phyloP scores from a whole-genome alignment of 306 rosid species.

The Comarum palustre region DNA sequence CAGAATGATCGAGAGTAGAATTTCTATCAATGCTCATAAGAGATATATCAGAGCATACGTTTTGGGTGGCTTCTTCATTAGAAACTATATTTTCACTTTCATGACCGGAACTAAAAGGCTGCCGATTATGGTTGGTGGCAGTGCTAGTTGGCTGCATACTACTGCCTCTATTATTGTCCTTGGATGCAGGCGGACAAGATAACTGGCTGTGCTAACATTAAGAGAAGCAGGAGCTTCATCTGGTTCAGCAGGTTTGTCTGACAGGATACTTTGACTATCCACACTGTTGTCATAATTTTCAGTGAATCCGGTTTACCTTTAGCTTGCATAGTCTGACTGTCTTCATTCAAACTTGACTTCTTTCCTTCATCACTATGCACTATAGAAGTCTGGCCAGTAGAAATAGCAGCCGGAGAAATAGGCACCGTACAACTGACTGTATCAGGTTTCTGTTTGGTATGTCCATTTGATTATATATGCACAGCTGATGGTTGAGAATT shows the following conservation, averaged over 20 bases:
- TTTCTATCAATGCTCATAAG: slow-evolving; percentile 41
- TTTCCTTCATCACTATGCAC: slow-evolving; percentile 39
- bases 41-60: slow-evolving; percentile 49
- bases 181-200: slow-evolving; percentile 34
- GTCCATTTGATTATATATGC: slow-evolving; percentile 48
- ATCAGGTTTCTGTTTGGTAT: slow-evolving; percentile 51
- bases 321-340: slow-evolving; percentile 32
- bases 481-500: slow-evolving; percentile 44
- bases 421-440: slow-evolving; percentile 36
- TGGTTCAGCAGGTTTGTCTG: slow-evolving; percentile 36
- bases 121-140: slow-evolving; percentile 32
- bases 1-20: slow-evolving; percentile 33
- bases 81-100: slow-evolving; percentile 33
- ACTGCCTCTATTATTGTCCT: slow-evolving; percentile 39
- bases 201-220: slow-evolving; percentile 38
- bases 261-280: slow-evolving; percentile 33
- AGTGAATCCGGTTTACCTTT: slow-evolving; percentile 39
- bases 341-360: slow-evolving; percentile 41
- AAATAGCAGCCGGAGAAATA: slow-evolving; percentile 51
- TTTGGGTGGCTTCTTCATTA: slow-evolving; percentile 42
- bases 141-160: slow-evolving; percentile 28
- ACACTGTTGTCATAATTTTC: slow-evolving; percentile 45
- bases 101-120: slow-evolving; percentile 36
- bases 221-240: slow-evolving; percentile 40
- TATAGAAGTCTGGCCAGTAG: slow-evolving; percentile 35